These are phyloP conservation scores for Pseudopyrenochaeta lycopersici DNA, from an alignment of 2,329 filamentous ascomycete species.

Conservation along the genomic window DNA sequence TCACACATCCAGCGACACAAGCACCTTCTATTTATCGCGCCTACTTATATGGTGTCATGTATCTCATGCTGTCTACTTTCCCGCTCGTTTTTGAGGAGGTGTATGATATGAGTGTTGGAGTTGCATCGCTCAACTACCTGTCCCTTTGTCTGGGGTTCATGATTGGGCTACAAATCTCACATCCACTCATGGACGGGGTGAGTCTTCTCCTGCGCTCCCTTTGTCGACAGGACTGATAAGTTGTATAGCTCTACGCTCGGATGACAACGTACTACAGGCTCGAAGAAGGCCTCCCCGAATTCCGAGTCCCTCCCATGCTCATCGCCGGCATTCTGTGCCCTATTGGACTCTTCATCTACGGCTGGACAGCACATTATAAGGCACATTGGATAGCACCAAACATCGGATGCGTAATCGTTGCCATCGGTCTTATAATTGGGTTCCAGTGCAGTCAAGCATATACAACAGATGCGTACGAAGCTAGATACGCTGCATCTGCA, in stretches of 20 bases:
- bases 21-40: conserved; percentile 63
- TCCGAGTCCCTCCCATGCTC: conserved; percentile 63
- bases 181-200: conserved; percentile 57
- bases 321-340: conserved; percentile 62
- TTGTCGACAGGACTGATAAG: background rate
- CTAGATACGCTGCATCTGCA: conserved; percentile 52
- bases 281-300: conserved; percentile 51
- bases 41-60: conserved; percentile 69
- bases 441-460: conserved; percentile 71
- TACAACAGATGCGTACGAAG: conserved; percentile 69
- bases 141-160: conserved; percentile 69
- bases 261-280: conserved; percentile 31
- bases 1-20: conserved; percentile 69
- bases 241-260: conserved; percentile 30
- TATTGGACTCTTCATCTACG: conserved; percentile 59
- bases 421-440: conserved; percentile 58
- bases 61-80: conserved; percentile 70
- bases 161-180: conserved; percentile 50
- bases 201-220: conserved; percentile 1
- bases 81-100: conserved; percentile 63
- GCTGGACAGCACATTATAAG: conserved; percentile 63
- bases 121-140: conserved; percentile 70
- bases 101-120: conserved; percentile 65
- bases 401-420: conserved; percentile 60
- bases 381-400: conserved; percentile 66